These are phyloP conservation scores for Elongisporangium prolatum DNA, from an alignment of 352 stramenopile species.

Conservation along the genomic window DNA sequence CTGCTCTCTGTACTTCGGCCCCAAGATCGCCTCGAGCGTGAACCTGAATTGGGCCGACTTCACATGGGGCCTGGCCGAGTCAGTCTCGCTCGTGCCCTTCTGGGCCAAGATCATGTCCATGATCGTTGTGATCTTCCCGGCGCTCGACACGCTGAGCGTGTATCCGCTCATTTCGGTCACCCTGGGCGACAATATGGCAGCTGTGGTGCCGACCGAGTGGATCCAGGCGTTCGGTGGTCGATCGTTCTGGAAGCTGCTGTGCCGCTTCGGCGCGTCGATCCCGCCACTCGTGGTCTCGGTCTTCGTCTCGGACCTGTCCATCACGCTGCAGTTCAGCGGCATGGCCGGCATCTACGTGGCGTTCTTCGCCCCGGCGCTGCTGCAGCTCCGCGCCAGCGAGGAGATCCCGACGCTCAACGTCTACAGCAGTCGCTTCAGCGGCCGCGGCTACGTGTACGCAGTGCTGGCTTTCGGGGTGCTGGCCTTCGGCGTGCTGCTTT, in stretches of 20 bases:
- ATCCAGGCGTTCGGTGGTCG: slow-evolving; percentile 20
- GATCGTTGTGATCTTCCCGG: slow-evolving; percentile 88
- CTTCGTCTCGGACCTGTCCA: slow-evolving; percentile 77
- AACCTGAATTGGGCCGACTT: slow-evolving; percentile 92
- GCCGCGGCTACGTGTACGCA: slow-evolving; percentile 39
- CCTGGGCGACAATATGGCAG: slow-evolving; percentile 87
- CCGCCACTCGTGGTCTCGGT: slow-evolving; percentile 77
- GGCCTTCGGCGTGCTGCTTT: slow-evolving; percentile 54
- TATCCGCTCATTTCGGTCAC: slow-evolving; percentile 92
- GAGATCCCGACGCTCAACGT: slow-evolving; percentile 47
- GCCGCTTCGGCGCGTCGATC: slow-evolving; percentile 68
- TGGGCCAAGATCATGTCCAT: slow-evolving; percentile 62
- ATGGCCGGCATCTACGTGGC: slow-evolving; percentile 77
- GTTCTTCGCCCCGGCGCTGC: slow-evolving; percentile 71
- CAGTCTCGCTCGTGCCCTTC: slow-evolving; percentile 35
- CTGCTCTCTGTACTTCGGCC: slow-evolving; percentile 84
- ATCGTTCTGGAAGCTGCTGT: slow-evolving; percentile 67
- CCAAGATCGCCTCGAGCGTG: slow-evolving; percentile 70
- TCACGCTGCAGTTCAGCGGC: slow-evolving; percentile 85
- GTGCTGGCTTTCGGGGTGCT: slow-evolving; percentile 64
- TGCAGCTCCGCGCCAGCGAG: slow-evolving; percentile 51
- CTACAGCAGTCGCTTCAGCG: slow-evolving; percentile 68
- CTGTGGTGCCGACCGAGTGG: slow-evolving; percentile 45
- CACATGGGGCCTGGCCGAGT: slow-evolving; percentile 68
- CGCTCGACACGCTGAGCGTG: slow-evolving; percentile 86